Conservation (phyloP, 1,284 basidiomycete genomes). For the Leccinum brunneo-olivaceum region DNA sequence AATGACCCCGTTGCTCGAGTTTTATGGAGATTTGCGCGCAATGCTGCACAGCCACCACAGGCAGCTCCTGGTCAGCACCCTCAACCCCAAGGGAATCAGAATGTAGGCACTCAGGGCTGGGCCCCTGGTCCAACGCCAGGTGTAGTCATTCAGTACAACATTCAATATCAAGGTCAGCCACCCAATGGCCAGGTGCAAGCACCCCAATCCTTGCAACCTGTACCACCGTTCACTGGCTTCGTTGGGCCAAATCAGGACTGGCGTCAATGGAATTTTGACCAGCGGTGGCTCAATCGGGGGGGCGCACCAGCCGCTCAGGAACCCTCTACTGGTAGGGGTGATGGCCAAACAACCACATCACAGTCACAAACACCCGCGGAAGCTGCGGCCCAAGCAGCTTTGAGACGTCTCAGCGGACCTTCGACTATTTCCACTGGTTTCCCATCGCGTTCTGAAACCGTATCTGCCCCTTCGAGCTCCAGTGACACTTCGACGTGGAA, state of each 20-base stretch:
- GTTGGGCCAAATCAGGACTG: conserved; percentile 56
- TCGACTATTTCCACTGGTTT: conserved; percentile 2
- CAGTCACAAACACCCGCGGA: conserved; percentile 33
- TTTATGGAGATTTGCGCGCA: conserved; percentile 45
- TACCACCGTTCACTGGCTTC: conserved; percentile 50
- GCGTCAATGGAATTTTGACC: conserved; percentile 50
- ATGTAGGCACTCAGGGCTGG: conserved; percentile 26
- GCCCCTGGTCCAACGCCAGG: conserved; percentile 31
- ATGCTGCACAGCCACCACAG: conserved; percentile 27
- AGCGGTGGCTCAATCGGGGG: conserved; percentile 23
- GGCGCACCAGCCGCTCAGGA: conserved; percentile 3
- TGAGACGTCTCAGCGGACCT: conserved; percentile 30
- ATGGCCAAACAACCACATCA: conserved; percentile 6
- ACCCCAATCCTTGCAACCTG: conserved; percentile 31
- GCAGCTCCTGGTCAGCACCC: conserved; percentile 15
- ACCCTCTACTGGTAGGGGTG: conserved; percentile 8
- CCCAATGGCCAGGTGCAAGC: conserved; percentile 19
- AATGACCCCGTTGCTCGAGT: conserved; percentile 38
- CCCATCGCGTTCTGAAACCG: conserved; percentile 8
- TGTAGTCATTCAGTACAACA: conserved; percentile 51
- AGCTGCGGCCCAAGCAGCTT: conserved; percentile 41
- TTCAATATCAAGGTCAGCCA: conserved; percentile 42
- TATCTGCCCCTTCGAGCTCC: conserved; percentile 6
- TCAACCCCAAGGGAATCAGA: conserved; percentile 20
- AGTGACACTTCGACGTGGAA: conserved; percentile 18